Evolutionary conservation across 768 basidiomycete species (phyloP), one percentile per base, ranked within the genome.

Genomic region (Podaxis pistillaris): DNA sequence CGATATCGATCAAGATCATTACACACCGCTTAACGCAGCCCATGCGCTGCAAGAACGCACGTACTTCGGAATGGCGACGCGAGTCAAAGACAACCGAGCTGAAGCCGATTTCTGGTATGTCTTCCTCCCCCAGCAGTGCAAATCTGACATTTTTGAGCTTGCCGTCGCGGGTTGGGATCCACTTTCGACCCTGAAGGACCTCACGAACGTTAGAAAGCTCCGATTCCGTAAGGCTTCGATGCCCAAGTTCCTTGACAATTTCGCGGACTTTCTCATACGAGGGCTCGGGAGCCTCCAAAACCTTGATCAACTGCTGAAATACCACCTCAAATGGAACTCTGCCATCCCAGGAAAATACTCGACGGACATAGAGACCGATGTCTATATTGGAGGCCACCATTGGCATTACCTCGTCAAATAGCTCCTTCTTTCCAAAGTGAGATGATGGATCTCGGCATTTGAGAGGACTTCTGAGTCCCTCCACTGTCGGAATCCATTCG

Each of bases 321-420:
- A 82, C 30, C 13, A 77, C 63, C 1, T 64, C 52, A 19, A 74
- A 56, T 0, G 74, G 53, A 44, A 83, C 50, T 0, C 73, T 73
- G 22, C 74, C 56, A 58, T 78, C 70, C 82, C 83, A 84, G 0
- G 74, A 73, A 37, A 83, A 69, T 1, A 68, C 68, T 2, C 50
- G 56, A 9, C 68, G 72, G 30, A 83, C 64, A 0, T 74, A 71
- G 6, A 66, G 41, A 1, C 75, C 71, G 9, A 78, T 56, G 6
- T 52, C 60, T 12, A 74, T 60, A 19, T 50, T 37, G 7, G 63
- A 41, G 33, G 73, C 71, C 38, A 81, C 67, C 0, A 74, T 65
- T 1, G 72, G 64, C 38, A 82, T 65, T 0, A 81, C 80, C 30
- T 72, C 64, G 58, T 82, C 78, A 56, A 79, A 82, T 2, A 83